These are phyloP conservation scores for Leavenworthia alabamica DNA, from an alignment of 345 rosid genomes.

Conservation along the genomic window DNA sequence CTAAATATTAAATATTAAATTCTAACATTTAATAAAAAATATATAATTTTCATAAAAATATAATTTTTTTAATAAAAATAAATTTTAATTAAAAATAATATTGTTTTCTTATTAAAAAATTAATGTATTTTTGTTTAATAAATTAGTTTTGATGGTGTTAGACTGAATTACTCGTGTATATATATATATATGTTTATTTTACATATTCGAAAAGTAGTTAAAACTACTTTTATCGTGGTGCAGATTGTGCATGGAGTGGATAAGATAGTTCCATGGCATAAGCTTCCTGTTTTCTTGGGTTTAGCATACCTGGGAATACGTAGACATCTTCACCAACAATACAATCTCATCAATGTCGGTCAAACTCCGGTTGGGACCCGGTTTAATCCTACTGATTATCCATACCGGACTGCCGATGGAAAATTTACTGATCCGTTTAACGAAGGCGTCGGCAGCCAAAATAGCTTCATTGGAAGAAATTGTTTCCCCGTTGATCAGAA, in stretches of 20 bases:
- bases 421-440: constrained; percentile 44
- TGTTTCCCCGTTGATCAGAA: constrained; percentile 33
- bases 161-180: no score
- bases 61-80: no score
- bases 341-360: constrained; percentile 52
- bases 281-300: constrained; percentile 49
- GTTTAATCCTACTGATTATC: constrained; percentile 42
- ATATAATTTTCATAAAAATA: no score
- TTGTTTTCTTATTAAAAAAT: no score
- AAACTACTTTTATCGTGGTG: background rate
- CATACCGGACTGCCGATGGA: constrained; percentile 46
- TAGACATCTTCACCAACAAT: constrained; percentile 49
- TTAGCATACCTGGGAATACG: constrained; percentile 39
- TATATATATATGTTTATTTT: no score
- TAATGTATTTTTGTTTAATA: no score
- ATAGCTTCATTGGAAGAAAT: constrained; percentile 53
- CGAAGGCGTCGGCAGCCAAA: constrained; percentile 43
- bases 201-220: background rate
- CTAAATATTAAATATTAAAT: no score
- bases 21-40: no score
- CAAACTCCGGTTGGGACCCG: constrained; percentile 37
- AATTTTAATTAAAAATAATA: no score
- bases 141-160: no score
- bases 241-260: constrained; percentile 48
- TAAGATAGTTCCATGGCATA: constrained; percentile 43